Evolutionary conservation across 352 stramenopile species (phyloP), one percentile per base, ranked within the genome.

Genomic region (Pythium phragmiticola): DNA sequence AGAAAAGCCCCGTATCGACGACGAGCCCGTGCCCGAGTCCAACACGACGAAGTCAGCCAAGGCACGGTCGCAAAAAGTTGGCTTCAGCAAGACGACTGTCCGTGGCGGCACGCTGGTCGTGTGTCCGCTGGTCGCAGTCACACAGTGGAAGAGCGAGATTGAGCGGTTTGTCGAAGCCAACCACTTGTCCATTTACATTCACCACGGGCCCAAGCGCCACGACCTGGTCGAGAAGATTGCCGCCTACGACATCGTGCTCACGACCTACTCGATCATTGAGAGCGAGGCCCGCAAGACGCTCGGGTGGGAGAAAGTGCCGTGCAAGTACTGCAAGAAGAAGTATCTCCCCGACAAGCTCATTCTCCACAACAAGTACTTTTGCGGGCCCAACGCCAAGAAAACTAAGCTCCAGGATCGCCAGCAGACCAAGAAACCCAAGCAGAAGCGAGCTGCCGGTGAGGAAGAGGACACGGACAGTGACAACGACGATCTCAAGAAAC

Each of bases 171-270:
- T 98, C 7, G 80, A 94, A 56, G 75, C 80, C 9, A 82, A 90
- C 9, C 80, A 88, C n/a, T 69, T 99, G 34, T 96, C 75, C 16
- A 89, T 99, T 30, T 94, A 97, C 50, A 96, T 98, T 26, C 98
- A 99, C 75, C 97, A 99, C 73, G 97, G 97, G 6, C 64, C 80
- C 7, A 97, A 98, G 76, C 86, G 76, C n/a, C 69, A 79, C 34
- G 66, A 82, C 48, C 63, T 80, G 0, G 61, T 83, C n/a, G 63
- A 72, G 48, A 80, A 92, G 52, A 92, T 99, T 46, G 82, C 80
- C 9, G 94, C 93, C 33, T 98, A 98, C 66, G 98, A 99, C 65
- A 88, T 99, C 36, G 95, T 99, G 6, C 81, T 99, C 2, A 99
- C 98, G 3, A 99, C 97, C 0, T 99, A 99, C 76, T 98, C 91